Base-by-base conservation (phyloP, 768 basidiomycete species). In the Tricholoma sp. region DNA sequence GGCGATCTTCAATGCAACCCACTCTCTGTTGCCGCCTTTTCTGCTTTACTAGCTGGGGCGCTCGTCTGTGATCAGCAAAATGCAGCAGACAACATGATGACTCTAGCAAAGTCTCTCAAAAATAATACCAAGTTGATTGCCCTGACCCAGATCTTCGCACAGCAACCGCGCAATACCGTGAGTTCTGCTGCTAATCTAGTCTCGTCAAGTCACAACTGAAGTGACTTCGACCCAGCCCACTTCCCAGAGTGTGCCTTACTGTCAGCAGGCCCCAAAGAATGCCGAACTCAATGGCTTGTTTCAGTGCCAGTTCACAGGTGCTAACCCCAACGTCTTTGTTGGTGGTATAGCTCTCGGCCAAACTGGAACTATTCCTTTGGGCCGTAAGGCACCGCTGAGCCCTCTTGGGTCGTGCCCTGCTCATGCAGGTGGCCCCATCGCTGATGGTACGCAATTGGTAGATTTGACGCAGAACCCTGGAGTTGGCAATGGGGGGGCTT, bases 1-100 rank as follows among this genome's bases (percentile, higher is more conserved):
- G 86, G 85, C 43, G 82, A 62, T 14, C 53, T 71, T n/a, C 68
- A 78, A 61, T 88, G 86, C 68, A 86, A 84, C 65, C 71, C 79
- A 5, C 64, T 81, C 41, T 79, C 85, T 3, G 74, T 86, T 22
- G 73, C 72, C 1, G 79, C 85, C 0, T 84, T 85, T 63, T 62
- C 63, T 37, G 83, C 83, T 11, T 79, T 89, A 43, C 80, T 88
- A n/a, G 81, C 82, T 32, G 82, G 74, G 5, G 71, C 78, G 77
- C 24, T 68, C 75, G n/a, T n/a, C 55, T 84, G 82, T 59, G 80
- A 75, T 1, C 83, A 85, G 65, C 83, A 84, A 60, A 64, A 83
- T 60, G 72, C 81, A 18, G 82, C 78, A 22, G 83, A 84, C 59
- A 56, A 68, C 14, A 79, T 83, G 76, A 71, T 84, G 46, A 72